phyloP scores from a whole-genome alignment of 176 grass and related monocot species.

The Typha latifolia region DNA sequence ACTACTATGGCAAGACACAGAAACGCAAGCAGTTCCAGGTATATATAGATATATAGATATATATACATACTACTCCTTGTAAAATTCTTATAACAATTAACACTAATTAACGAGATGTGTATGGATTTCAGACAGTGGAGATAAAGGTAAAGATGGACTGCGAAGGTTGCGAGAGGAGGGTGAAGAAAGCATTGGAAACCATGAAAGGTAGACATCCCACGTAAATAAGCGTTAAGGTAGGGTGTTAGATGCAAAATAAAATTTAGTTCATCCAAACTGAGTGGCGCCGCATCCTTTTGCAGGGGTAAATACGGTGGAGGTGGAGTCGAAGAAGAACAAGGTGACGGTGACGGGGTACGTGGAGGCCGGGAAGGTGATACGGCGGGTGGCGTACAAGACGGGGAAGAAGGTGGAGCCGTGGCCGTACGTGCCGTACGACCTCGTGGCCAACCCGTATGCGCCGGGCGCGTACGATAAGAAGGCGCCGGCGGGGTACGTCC shows the following conservation, averaged over 20 bases:
- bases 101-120: background rate
- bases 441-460: slow-evolving; percentile 45
- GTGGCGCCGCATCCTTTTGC: background rate
- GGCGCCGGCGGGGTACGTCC: slow-evolving; percentile 55
- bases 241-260: too few species aligned
- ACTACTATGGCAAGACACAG: too few species aligned
- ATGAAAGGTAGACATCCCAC: slow-evolving; percentile 24
- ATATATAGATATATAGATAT: too few species aligned
- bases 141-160: slow-evolving; percentile 92
- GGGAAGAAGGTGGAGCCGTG: slow-evolving; percentile 59
- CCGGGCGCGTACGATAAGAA: slow-evolving; percentile 74
- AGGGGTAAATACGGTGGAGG: slow-evolving; percentile 41
- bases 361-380: slow-evolving; percentile 35
- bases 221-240: too few species aligned
- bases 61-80: too few species aligned
- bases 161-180: slow-evolving; percentile 71
- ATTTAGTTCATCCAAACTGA: too few species aligned
- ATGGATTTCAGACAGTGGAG: slow-evolving; percentile 45
- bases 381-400: slow-evolving; percentile 27
- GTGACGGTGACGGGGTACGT: slow-evolving; percentile 51
- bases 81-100: too few species aligned
- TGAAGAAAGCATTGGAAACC: slow-evolving; percentile 42
- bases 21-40: too few species aligned
- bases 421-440: slow-evolving; percentile 64
- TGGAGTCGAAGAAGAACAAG: slow-evolving; percentile 52